Conservation (phyloP, 106 monocot genomes). For the Dendrobium chrysotoxum region DNA sequence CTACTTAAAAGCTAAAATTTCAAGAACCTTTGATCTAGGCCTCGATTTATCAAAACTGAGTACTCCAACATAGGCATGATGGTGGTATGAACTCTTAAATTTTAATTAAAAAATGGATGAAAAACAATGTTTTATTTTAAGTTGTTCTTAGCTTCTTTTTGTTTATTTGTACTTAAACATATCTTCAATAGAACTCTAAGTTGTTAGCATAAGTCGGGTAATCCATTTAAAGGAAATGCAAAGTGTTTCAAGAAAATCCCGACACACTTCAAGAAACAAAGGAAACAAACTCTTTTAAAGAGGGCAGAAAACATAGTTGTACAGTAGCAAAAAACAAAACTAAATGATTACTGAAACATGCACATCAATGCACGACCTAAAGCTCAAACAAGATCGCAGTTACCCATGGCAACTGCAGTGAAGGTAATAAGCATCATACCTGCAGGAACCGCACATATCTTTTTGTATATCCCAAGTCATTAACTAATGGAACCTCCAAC, state of each 20-base stretch:
- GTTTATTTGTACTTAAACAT: neutral
- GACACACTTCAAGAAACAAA: neutral
- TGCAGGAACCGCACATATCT: conserved; percentile 78
- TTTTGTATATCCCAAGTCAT: conserved; percentile 77
- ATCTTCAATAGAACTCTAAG: neutral
- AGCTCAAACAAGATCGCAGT: neutral
- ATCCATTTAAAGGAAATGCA: neutral
- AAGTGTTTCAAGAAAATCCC: neutral
- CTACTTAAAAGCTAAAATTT: neutral
- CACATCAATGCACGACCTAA: neutral
- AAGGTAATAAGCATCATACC: conserved; percentile 21
- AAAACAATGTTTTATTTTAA: conserved; percentile 1
- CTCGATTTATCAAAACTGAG: neutral
- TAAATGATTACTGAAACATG: neutral
- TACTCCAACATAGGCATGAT: neutral
- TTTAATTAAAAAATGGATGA: neutral
- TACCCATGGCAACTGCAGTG: neutral
- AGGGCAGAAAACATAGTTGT: neutral
- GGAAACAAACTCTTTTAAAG: neutral
- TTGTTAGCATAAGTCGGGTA: neutral
- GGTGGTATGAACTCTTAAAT: neutral
- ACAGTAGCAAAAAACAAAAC: neutral
- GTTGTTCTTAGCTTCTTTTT: neutral
- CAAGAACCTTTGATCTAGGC: neutral
- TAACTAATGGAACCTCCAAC: conserved; percentile 65